These are phyloP conservation scores for Gracilaria gracilis DNA, from an alignment of 23 red algal genomes.

Conservation along the genomic window DNA sequence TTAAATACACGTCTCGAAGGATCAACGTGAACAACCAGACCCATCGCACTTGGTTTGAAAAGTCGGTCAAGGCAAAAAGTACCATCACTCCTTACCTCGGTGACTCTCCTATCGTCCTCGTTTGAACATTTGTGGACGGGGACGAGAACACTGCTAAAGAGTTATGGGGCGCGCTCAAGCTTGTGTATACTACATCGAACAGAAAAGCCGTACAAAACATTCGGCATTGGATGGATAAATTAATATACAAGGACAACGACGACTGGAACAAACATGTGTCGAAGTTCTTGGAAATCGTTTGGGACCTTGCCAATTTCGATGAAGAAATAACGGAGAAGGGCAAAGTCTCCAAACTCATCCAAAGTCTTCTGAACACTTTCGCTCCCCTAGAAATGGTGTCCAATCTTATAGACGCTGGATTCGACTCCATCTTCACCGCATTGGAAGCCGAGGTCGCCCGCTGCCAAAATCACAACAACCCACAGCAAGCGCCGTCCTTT, in stretches of 20 bases:
- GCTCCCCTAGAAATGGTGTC: slow-evolving; percentile 12
- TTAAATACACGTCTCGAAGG: background rate
- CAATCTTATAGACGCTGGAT: background rate
- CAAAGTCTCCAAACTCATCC: slow-evolving; percentile 18
- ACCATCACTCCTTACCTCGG: background rate
- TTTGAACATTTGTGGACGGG: background rate
- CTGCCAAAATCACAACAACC: background rate
- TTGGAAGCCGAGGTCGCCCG: slow-evolving; percentile 6
- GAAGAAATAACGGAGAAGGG: slow-evolving; percentile 8
- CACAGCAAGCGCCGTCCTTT: background rate
- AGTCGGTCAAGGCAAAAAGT: background rate
- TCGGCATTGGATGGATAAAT: background rate
- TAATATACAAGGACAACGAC: background rate
- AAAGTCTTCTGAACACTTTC: background rate
- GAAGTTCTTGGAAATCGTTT: slow-evolving; percentile 23
- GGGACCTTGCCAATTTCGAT: background rate
- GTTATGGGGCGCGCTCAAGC: background rate
- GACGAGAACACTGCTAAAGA: background rate
- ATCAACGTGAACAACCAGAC: background rate
- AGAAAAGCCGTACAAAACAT: slow-evolving; percentile 2
- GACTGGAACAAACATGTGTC: background rate
- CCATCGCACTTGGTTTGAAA: slow-evolving; percentile 2
- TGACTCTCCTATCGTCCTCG: background rate
- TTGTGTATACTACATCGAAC: background rate
- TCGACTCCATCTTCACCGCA: slow-evolving; percentile 6